Conservation (phyloP, 192 early-diverging fungal species). For the Rhizoclosmatium globosum region DNA sequence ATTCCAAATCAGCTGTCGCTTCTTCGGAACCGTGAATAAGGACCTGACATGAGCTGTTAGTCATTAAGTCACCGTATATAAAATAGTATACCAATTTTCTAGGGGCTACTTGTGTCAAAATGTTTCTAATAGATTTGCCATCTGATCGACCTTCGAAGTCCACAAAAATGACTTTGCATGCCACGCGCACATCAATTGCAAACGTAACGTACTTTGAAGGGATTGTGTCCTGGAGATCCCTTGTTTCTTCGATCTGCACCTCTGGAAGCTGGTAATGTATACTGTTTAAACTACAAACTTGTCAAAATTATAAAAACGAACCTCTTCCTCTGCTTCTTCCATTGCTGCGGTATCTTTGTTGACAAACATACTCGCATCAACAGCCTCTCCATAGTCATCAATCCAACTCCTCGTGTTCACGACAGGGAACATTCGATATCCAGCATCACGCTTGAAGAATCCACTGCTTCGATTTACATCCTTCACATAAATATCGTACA, state of each 20-base stretch:
- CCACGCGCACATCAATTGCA: constrained; percentile 52
- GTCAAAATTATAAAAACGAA: neutral
- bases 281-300: neutral
- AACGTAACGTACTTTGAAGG: constrained; percentile 82
- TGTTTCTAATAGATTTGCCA: constrained; percentile 84
- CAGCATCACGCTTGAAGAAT: constrained; percentile 82
- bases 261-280: constrained; percentile 12
- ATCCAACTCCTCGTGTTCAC: constrained; percentile 80
- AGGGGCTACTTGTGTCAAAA: constrained; percentile 81
- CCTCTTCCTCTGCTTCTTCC: constrained; percentile 51
- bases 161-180: constrained; percentile 82
- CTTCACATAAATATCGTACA: constrained; percentile 87
- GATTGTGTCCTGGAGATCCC: constrained; percentile 59
- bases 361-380: constrained; percentile 65
- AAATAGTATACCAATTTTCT: constrained; percentile 73
- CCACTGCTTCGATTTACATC: constrained; percentile 77
- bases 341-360: constrained; percentile 27
- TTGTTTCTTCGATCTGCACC: constrained; percentile 59
- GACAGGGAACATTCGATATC: constrained; percentile 85
- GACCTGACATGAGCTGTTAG: constrained; percentile 48
- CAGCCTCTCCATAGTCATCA: constrained; percentile 93
- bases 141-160: constrained; percentile 94
- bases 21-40: constrained; percentile 85
- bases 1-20: constrained; percentile 71
- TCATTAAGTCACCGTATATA: neutral